phyloP scores from a whole-genome alignment of 257 asterid species.

The Avicennia marina region DNA sequence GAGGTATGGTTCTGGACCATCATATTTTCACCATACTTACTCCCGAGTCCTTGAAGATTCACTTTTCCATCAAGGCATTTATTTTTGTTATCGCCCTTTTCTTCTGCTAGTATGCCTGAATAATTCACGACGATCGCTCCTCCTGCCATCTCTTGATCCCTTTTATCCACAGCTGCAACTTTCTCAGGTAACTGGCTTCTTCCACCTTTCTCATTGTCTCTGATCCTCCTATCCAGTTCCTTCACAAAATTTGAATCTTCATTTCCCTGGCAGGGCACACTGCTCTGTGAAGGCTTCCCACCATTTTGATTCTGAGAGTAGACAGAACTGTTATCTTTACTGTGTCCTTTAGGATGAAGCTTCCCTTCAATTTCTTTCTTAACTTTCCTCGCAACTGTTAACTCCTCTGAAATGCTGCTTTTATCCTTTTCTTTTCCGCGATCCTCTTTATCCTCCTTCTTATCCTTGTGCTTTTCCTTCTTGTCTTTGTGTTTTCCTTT shows the following conservation, averaged over 20 bases:
- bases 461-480: slow-evolving; percentile 50
- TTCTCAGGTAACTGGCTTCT: slow-evolving; percentile 40
- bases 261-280: slow-evolving; percentile 19
- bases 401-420: slow-evolving; percentile 57
- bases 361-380: slow-evolving; percentile 32
- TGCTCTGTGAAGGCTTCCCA: slow-evolving; percentile 27
- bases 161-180: slow-evolving; percentile 27
- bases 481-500: slow-evolving; percentile 57
- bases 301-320: slow-evolving; percentile 45
- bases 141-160: slow-evolving; percentile 25
- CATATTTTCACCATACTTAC: slow-evolving; percentile 25
- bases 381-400: slow-evolving; percentile 36
- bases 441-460: slow-evolving; percentile 50
- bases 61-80: slow-evolving; percentile 35
- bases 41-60: slow-evolving; percentile 26
- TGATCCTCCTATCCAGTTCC: slow-evolving; percentile 61
- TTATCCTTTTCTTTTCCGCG: slow-evolving; percentile 46
- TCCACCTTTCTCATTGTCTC: slow-evolving; percentile 36
- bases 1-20: slow-evolving; percentile 27
- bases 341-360: slow-evolving; percentile 28
- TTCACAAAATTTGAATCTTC: slow-evolving; percentile 49
- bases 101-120: slow-evolving; percentile 31
- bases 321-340: slow-evolving; percentile 22
- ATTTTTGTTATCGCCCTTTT: slow-evolving; percentile 32
- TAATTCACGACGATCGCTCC: slow-evolving; percentile 24